Evolutionary conservation across 352 stramenopile genomes (phyloP).

Genomic region (Globisporangium spiculum): DNA sequence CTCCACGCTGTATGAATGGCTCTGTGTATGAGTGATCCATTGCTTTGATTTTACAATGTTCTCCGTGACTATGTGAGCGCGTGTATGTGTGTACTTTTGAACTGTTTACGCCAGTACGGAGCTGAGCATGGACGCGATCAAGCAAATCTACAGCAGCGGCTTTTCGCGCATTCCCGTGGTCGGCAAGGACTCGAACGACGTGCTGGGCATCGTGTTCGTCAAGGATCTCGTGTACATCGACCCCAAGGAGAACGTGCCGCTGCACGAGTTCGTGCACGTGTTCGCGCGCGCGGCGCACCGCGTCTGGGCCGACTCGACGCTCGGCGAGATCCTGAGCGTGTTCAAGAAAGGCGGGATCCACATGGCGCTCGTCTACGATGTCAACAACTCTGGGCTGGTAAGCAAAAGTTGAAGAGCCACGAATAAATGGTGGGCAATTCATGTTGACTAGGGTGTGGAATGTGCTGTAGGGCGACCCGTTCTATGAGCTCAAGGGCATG

Average conservation of each 20-base stretch:
- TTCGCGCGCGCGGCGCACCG: slow-evolving; percentile 67
- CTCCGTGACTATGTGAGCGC: slow-evolving; percentile 17
- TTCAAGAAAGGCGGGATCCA: slow-evolving; percentile 77
- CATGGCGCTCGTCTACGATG: slow-evolving; percentile 72
- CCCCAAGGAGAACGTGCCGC: slow-evolving; percentile 55
- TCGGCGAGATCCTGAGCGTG: slow-evolving; percentile 67
- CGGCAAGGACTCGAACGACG: slow-evolving; percentile 94
- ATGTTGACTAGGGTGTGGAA: background rate
- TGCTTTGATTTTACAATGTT: background rate
- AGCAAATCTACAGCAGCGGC: slow-evolving; percentile 85
- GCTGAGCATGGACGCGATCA: slow-evolving; percentile 56
- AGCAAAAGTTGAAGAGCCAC: slow-evolving; percentile 20
- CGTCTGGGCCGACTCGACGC: slow-evolving; percentile 62
- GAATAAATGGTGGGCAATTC: slow-evolving; percentile 17
- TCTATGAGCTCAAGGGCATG: slow-evolving; percentile 96
- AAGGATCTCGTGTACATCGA: slow-evolving; percentile 92
- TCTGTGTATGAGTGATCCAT: background rate
- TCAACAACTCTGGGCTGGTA: slow-evolving; percentile 80
- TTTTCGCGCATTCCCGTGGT: slow-evolving; percentile 96
- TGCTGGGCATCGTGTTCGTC: slow-evolving; percentile 94
- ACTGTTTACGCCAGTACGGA: slow-evolving; percentile 37
- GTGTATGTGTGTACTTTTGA: slow-evolving; percentile 25
- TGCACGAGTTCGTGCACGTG: slow-evolving; percentile 92
- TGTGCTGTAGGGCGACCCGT: slow-evolving; percentile 79
- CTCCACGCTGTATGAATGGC: background rate